These are phyloP conservation scores for Backusella tuberculispora DNA, from an alignment of 192 early-diverging fungal species.

Conservation along the genomic window DNA sequence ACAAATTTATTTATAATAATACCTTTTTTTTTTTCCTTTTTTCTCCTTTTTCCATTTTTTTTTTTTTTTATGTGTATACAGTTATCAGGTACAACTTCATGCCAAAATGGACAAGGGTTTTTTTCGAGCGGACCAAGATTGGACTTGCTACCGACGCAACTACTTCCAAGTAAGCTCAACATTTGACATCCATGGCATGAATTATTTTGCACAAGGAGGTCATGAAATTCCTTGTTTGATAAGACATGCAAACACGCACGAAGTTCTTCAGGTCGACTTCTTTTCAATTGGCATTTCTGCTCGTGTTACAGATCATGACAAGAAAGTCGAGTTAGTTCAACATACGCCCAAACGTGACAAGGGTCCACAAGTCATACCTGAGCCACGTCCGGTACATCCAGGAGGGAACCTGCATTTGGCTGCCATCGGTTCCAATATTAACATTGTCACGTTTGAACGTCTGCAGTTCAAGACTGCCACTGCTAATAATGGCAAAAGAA, in stretches of 20 bases:
- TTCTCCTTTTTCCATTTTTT: background rate
- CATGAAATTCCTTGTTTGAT: constrained; percentile 62
- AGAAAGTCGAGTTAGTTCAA: constrained; percentile 81
- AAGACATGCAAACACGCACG: constrained; percentile 40
- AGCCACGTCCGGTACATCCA: constrained; percentile 55
- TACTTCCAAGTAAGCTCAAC: constrained; percentile 72
- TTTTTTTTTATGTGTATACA: constrained; percentile 19
- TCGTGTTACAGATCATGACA: constrained; percentile 64
- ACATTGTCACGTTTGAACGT: constrained; percentile 77
- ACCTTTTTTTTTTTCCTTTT: no score
- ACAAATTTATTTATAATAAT: no score
- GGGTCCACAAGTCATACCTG: constrained; percentile 80
- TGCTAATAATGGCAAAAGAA: constrained; percentile 86
- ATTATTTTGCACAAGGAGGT: constrained; percentile 19
- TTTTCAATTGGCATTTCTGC: constrained; percentile 81
- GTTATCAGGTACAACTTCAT: constrained; percentile 36
- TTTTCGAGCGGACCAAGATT: constrained; percentile 71
- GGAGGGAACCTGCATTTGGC: constrained; percentile 58
- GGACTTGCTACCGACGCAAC: constrained; percentile 86
- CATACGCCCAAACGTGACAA: constrained; percentile 94
- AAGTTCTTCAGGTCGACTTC: constrained; percentile 36
- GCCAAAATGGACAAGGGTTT: constrained; percentile 79
- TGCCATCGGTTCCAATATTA: constrained; percentile 46
- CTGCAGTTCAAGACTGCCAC: constrained; percentile 95
- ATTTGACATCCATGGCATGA: constrained; percentile 45